Conservation (phyloP, 1,139 yeast species). For the Saccharomyces hybrid region DNA sequence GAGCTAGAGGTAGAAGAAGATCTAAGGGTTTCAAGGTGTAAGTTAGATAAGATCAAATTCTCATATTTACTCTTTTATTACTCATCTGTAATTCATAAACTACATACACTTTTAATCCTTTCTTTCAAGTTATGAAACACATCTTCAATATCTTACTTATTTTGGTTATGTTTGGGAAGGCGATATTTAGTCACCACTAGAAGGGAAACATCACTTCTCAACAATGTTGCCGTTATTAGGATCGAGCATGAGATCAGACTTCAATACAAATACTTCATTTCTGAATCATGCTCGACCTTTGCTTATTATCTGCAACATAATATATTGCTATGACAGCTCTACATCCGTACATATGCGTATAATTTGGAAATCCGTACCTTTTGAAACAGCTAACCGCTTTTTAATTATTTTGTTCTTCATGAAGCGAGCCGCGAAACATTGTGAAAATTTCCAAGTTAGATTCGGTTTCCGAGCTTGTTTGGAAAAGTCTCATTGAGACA, state of each 20-base stretch:
- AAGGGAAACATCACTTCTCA: too few relatives aligned
- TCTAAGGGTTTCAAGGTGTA: slow-evolving; percentile 99
- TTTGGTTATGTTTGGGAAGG: background rate
- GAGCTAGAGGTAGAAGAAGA: slow-evolving; percentile 99
- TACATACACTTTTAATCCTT: slow-evolving; percentile 1
- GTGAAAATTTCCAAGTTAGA: background rate
- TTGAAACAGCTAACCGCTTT: background rate
- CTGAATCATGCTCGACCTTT: too few relatives aligned
- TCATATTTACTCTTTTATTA: slow-evolving; percentile 1
- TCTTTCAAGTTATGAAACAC: background rate
- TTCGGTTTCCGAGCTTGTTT: background rate
- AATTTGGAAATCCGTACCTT: too few relatives aligned
- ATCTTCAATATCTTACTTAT: too few relatives aligned
- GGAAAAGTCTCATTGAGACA: background rate
- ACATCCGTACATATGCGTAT: too few relatives aligned
- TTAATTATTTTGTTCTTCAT: background rate
- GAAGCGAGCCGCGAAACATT: background rate
- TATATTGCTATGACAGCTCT: too few relatives aligned
- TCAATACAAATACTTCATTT: too few relatives aligned
- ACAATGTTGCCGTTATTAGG: too few relatives aligned
- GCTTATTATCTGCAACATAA: too few relatives aligned
- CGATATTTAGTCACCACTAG: too few relatives aligned
- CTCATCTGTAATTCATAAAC: background rate
- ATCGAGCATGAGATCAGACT: too few relatives aligned
- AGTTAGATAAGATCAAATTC: slow-evolving; percentile 32